These are phyloP conservation scores for Paecilomyces sp. DNA, from an alignment of 2,329 filamentous ascomycete genomes.

Conservation along the genomic window DNA sequence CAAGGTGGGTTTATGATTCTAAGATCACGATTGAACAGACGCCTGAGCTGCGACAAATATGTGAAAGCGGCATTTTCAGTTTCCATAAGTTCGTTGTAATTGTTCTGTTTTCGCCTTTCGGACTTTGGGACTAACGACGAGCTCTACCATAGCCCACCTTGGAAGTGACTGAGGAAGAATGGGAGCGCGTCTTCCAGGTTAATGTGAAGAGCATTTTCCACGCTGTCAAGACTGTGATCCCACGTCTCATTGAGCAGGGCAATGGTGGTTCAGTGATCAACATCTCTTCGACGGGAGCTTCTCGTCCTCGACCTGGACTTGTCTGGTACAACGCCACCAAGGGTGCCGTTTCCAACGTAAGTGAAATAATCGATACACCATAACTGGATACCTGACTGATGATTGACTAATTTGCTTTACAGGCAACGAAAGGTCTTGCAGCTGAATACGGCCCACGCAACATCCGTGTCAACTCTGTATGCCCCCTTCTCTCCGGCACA, in stretches of 20 bases:
- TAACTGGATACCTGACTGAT: background rate
- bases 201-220: conserved; percentile 35
- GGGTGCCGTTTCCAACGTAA: conserved; percentile 29
- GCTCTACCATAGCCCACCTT: conserved; percentile 18
- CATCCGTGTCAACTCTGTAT: conserved; percentile 64
- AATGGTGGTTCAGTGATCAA: conserved; percentile 32
- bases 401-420: conserved; percentile 3
- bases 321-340: conserved; percentile 38
- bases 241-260: conserved; percentile 25
- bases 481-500: conserved; percentile 60
- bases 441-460: conserved; percentile 62
- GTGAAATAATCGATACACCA: background rate
- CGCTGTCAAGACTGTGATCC: conserved; percentile 25
- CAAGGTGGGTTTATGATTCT: conserved; percentile 20
- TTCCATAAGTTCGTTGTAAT: background rate
- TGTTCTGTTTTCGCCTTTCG: background rate
- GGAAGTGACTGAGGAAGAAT: conserved; percentile 33
- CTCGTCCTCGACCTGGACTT: conserved; percentile 30
- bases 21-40: background rate
- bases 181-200: conserved; percentile 31
- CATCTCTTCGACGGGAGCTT: conserved; percentile 31
- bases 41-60: background rate
- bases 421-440: conserved; percentile 56
- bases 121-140: background rate
- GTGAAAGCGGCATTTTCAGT: no score